Evolutionary conservation across 768 basidiomycete genomes (phyloP).

Genomic region (Lepiota brunneoincarnata): DNA sequence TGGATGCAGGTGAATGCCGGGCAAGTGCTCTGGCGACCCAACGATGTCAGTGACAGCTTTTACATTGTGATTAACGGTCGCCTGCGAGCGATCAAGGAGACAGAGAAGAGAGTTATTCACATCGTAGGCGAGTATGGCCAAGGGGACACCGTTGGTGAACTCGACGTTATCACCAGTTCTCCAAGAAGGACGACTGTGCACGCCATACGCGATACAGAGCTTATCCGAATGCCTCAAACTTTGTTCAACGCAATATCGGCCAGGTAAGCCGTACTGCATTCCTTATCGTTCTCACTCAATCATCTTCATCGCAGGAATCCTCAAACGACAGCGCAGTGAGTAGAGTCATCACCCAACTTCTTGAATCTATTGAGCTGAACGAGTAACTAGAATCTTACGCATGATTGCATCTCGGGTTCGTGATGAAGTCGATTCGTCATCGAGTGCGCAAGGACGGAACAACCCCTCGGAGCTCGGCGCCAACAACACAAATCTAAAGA

Average conservation of each 20-base stretch:
- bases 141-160: constrained; percentile 94
- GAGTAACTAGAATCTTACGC: constrained; percentile 55
- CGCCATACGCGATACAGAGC: constrained; percentile 96
- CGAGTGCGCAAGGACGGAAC: constrained; percentile 47
- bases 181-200: constrained; percentile 88
- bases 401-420: constrained; percentile 93
- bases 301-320: constrained; percentile 54
- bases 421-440: constrained; percentile 70
- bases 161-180: constrained; percentile 94
- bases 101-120: constrained; percentile 68
- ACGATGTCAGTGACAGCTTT: constrained; percentile 91
- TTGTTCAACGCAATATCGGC: constrained; percentile 97
- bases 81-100: constrained; percentile 84
- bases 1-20: constrained; percentile 98
- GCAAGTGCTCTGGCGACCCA: constrained; percentile 91
- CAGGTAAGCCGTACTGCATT: constrained; percentile 41
- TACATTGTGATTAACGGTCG: constrained; percentile 99
- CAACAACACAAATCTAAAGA: constrained; percentile 88
- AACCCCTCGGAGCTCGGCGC: constrained; percentile 60
- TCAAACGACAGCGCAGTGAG: constrained; percentile 80
- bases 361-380: not conserved
- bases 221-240: constrained; percentile 95
- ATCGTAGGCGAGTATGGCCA: constrained; percentile 95
- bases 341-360: constrained; percentile 5
- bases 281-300: constrained; percentile 1